Evolutionary conservation across 2,329 filamentous ascomycete genomes (phyloP), one percentile per base, ranked within the genome.

Genomic region (Escovopsis sp.): DNA sequence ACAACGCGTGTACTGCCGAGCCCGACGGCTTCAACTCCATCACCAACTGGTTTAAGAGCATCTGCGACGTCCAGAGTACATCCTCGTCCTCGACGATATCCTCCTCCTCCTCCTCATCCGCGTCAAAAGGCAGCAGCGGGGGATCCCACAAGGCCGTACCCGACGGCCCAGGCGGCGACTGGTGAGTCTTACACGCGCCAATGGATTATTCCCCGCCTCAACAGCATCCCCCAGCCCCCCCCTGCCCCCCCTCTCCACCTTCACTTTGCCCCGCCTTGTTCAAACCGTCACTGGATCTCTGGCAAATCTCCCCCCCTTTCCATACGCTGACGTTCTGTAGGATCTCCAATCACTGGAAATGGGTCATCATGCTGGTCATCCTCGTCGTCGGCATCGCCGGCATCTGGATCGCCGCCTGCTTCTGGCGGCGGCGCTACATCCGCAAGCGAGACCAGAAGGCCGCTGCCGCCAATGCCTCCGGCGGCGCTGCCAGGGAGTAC

Each of bases 311-410:
- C 17, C 13, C 15, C 12, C 17, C 14, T 31, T 10, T 12, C 14
- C 15, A 15, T 25, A 30, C 12, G 7, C 10, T 8, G 14, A 23
- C 29, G 9, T 19, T 11, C 11, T 16, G 5, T 41, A 84, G 80
- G 79, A 58, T 82, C 34, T 65, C 68, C 7, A 66, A 62, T 19
- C 82, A 88, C 55, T 84, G 72, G 63, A 68, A 76, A 61, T 93
- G 83, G 83, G 72, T 92, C 31, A 66, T 88, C 42, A 84, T 90
- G 68, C 65, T 90, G 35, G 76, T 85, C 43, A 62, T 88, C 41
- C 66, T 92, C 19, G 67, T 78, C 30, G 62, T 88, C 40, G 77
- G 65, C 35, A 80, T 92, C 41, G 59, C 67, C 12, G 63, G 65
- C 38, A 70, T 84, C 48, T 80, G 78, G 65, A 58, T 79, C 27